Evolutionary conservation across 805 yeast species (phyloP), one percentile per base, ranked within the genome.

Genomic region (Metschnikowia kunwiensis): DNA sequence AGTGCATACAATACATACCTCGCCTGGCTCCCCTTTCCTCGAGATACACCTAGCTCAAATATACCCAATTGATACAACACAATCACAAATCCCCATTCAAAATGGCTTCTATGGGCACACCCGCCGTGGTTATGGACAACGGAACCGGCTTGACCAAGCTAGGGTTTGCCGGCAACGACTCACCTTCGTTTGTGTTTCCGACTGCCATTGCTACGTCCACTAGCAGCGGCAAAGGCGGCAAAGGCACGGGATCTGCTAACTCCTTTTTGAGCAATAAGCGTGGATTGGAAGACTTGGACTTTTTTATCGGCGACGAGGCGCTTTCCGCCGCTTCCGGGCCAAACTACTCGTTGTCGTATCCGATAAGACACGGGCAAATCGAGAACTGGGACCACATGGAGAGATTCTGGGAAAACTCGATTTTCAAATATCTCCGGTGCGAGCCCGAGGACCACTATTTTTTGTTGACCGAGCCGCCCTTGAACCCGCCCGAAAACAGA

Each of bases 351-450:
- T 69, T 93, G 41, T 77, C 80, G 46, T 93, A 93, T 56, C 98
- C 98, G 13, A 88, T 93, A 43, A 83, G 88, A 62, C 98, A 93
- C 58, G 98, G 98, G 17, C 98, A 93, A 70, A 84, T 93, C 46
- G 98, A 93, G 63, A 87, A 93, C 62, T 93, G 98, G 98, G 98
- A 93, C 67, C 97, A 93, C 58, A 93, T 93, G 98, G 98, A 93
- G 64, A 76, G 98, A 59, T 91, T 88, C 63, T 93, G 98, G 98
- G 97, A 93, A 58, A 85, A 86, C 55, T 86, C 96, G 30, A 89
- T 93, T 55, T 93, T 93, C 72, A 91, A 93, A 67, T 93, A 93
- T 60, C 75, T 93, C 51, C 80, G 96, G 61, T 87, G 97, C 60
- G 98, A 93, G 65, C 99, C 99, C 11, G 99, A 93, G 62, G 99